Percentiles rank a stretch among this genome's conserved stretches.
phyloP scores from a whole-genome alignment of 495 filamentous ascomycete species.

The Baudoinia panamericana region DNA sequence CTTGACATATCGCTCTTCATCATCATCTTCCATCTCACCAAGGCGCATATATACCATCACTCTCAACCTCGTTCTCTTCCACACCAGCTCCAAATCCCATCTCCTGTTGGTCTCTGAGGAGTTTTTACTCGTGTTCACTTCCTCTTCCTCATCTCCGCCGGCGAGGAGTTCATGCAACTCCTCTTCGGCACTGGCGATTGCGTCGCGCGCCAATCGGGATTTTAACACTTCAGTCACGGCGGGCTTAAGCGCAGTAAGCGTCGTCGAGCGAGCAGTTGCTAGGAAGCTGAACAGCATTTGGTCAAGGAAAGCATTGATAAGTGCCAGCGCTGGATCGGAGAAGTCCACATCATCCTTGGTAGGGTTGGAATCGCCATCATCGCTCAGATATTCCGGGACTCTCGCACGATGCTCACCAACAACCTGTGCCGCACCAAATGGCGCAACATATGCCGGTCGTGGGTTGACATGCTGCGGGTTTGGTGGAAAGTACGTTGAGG shows the following conservation, averaged over 20 bases:
- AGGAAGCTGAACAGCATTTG: slow-evolving; percentile 85
- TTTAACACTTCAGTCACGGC: slow-evolving; percentile 82
- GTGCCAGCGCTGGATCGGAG: slow-evolving; percentile 56
- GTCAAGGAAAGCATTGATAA: slow-evolving; percentile 89
- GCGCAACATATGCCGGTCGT: slow-evolving; percentile 75
- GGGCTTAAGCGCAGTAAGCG: slow-evolving; percentile 61
- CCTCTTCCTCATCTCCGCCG: slow-evolving; percentile 58
- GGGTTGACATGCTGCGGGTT: slow-evolving; percentile 57
- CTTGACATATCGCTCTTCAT: slow-evolving; percentile 74
- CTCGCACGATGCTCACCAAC: slow-evolving; percentile 76
- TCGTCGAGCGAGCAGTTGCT: slow-evolving; percentile 64
- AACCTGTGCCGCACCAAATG: slow-evolving; percentile 80
- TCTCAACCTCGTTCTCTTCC: slow-evolving; percentile 80
- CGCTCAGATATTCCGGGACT: slow-evolving; percentile 46
- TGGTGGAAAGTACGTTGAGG: slow-evolving; percentile 22
- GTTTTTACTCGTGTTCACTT: slow-evolving; percentile 42
- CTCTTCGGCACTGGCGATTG: slow-evolving; percentile 76
- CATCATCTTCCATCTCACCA: slow-evolving; percentile 94
- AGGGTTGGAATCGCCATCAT: slow-evolving; percentile 49
- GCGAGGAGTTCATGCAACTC: slow-evolving; percentile 81
- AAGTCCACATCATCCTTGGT: slow-evolving; percentile 44
- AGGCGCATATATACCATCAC: slow-evolving; percentile 97
- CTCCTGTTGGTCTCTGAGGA: slow-evolving; percentile 40
- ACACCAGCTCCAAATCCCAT: slow-evolving; percentile 78
- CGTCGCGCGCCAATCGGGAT: slow-evolving; percentile 72